Evolutionary conservation across 805 yeast species (phyloP).

Genomic region (Torulaspora gathmanii): DNA sequence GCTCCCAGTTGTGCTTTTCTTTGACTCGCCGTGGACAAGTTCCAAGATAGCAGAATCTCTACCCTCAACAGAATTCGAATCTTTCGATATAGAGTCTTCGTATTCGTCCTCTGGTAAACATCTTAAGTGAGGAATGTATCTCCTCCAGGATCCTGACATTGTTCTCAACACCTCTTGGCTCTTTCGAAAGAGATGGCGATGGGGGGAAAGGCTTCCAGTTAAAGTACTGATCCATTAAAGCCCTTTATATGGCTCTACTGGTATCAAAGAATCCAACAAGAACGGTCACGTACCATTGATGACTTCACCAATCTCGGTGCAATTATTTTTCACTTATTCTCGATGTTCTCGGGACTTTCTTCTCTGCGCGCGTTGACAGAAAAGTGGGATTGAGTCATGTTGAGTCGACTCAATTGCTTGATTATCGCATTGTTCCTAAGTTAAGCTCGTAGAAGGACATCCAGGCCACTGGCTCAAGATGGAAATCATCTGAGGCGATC

Average conservation of each 20-base stretch:
- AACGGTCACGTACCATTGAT: not conserved
- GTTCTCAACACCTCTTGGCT: not conserved
- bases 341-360: not conserved
- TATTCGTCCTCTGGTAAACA: conserved; percentile 19
- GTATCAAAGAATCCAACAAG: not conserved
- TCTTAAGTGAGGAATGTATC: conserved; percentile 29
- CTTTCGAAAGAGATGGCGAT: not conserved
- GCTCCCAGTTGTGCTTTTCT: not conserved
- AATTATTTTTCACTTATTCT: not conserved
- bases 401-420: conserved; percentile 1
- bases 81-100: conserved; percentile 1
- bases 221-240: too few species aligned
- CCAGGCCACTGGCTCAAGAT: not conserved
- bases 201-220: not conserved
- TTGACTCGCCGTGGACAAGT: conserved; percentile 2
- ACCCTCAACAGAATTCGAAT: conserved; percentile 5
- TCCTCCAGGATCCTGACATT: conserved; percentile 14
- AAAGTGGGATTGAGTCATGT: conserved; percentile 6
- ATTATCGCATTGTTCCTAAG: not conserved
- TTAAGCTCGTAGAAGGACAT: not conserved
- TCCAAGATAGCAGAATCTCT: conserved; percentile 3
- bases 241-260: not conserved
- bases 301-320: conserved; percentile 1
- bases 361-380: conserved; percentile 1
- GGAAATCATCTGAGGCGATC: not conserved